Percentiles rank a stretch among this genome's conserved stretches.
Conservation (phyloP, 306 rosid genomes). For the Fragaria vesca region DNA sequence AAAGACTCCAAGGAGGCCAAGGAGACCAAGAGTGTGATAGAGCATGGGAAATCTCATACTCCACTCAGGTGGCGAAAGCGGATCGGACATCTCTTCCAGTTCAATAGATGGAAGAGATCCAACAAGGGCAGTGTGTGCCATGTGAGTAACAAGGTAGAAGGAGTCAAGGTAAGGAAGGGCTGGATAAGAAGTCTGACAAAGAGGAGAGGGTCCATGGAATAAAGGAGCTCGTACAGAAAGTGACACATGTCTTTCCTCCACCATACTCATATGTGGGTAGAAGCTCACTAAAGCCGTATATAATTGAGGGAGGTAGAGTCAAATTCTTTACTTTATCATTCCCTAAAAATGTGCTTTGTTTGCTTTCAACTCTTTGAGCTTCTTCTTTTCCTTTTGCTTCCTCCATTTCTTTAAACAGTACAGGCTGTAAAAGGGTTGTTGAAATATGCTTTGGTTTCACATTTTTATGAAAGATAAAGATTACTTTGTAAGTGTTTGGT, state of each 20-base stretch:
- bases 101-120: slow-evolving; percentile 76
- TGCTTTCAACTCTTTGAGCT: slow-evolving; percentile 25
- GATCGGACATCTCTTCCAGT: slow-evolving; percentile 85
- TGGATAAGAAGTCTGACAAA: slow-evolving; percentile 88
- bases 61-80: slow-evolving; percentile 88
- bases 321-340: slow-evolving; percentile 49
- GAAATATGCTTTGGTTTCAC: slow-evolving; percentile 43
- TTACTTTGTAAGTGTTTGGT: slow-evolving; percentile 20
- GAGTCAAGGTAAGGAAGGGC: slow-evolving; percentile 74
- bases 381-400: slow-evolving; percentile 19
- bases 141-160: slow-evolving; percentile 69
- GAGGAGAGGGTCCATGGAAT: slow-evolving; percentile 61
- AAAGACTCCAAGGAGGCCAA: slow-evolving; percentile 39
- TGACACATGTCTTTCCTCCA: slow-evolving; percentile 25
- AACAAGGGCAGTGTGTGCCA: slow-evolving; percentile 63
- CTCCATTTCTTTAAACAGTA: slow-evolving; percentile 25
- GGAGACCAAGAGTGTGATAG: slow-evolving; percentile 78
- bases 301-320: slow-evolving; percentile 47
- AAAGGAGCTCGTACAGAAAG: slow-evolving; percentile 40
- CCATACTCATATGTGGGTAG: slow-evolving; percentile 33
- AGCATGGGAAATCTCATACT: slow-evolving; percentile 69
- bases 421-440: slow-evolving; percentile 57
- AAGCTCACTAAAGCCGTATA: slow-evolving; percentile 44
- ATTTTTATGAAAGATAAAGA: slow-evolving; percentile 11
- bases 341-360: slow-evolving; percentile 46